phyloP scores from a whole-genome alignment of 2,329 filamentous ascomycete species.

The Fusarium hostae region DNA sequence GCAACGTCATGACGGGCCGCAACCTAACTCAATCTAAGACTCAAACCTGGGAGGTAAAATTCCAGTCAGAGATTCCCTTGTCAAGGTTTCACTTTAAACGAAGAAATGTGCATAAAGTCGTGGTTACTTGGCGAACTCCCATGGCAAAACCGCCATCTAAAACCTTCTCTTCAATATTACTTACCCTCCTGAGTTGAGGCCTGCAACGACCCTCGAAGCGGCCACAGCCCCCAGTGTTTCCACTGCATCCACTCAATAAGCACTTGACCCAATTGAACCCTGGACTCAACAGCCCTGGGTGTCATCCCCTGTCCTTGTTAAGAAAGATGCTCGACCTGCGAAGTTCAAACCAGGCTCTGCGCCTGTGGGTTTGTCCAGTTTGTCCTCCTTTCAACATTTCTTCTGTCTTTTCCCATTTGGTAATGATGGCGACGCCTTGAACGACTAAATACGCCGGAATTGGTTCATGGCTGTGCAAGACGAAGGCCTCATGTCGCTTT shows the following conservation, averaged over 20 bases:
- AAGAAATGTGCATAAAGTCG: background rate
- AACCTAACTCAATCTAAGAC: background rate
- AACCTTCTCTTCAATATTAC: background rate
- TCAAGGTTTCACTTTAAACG: background rate
- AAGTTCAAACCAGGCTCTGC: conserved; percentile 34
- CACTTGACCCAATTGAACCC: conserved; percentile 34
- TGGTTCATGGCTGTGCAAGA: conserved; percentile 4
- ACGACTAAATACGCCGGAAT: background rate
- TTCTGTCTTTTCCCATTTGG: background rate
- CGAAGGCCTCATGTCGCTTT: background rate
- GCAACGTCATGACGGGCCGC: conserved; percentile 8
- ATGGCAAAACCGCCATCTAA: background rate
- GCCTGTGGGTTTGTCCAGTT: conserved; percentile 1
- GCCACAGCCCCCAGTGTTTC: conserved; percentile 19
- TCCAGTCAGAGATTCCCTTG: background rate
- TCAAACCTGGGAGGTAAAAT: background rate
- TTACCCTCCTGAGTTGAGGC: conserved; percentile 12
- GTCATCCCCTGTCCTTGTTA: conserved; percentile 15
- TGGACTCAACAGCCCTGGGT: conserved; percentile 25
- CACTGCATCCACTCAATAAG: conserved; percentile 20
- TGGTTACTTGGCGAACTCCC: too few species aligned
- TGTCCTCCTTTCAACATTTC: background rate
- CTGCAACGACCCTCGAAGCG: conserved; percentile 3
- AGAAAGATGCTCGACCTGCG: conserved; percentile 13
- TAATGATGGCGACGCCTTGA: conserved; percentile 23